A percentile compares a stretch with the other conserved stretches of the same genome.
Evolutionary conservation across 257 asterid species (phyloP).

Genomic region (Pogostemon cablin): DNA sequence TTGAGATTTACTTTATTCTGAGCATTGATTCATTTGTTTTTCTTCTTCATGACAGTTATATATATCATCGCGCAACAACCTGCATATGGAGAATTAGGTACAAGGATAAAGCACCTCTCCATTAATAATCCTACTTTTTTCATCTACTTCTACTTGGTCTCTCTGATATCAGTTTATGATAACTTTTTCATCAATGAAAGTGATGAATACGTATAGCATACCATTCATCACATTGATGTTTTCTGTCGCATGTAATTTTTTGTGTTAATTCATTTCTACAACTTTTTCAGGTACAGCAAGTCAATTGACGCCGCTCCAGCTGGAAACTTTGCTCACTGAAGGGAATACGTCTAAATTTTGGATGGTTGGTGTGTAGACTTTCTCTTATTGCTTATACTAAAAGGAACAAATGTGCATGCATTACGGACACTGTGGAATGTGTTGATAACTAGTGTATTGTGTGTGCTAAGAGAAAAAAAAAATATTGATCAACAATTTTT

Average conservation of each 20-base stretch:
- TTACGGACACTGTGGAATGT: conserved; percentile 8
- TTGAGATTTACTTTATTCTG: conserved; percentile 17
- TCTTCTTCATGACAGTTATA: conserved; percentile 58
- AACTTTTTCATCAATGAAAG: conserved; percentile 18
- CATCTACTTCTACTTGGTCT: neutral
- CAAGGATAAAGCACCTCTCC: conserved; percentile 13
- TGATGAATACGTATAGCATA: conserved; percentile 18
- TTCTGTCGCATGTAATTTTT: conserved; percentile 11
- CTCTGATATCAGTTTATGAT: conserved; percentile 10
- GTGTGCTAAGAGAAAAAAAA: conserved; percentile 8
- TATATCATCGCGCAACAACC: conserved; percentile 80
- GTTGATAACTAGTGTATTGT: neutral
- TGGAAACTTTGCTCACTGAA: conserved; percentile 90
- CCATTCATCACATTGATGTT: conserved; percentile 3
- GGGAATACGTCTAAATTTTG: conserved; percentile 77
- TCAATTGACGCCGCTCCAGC: conserved; percentile 85
- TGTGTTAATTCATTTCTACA: neutral
- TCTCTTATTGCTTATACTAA: conserved; percentile 34
- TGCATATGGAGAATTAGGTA: conserved; percentile 71
- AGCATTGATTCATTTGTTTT: conserved; percentile 25
- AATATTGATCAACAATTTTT: conserved; percentile 12
- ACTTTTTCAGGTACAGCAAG: conserved; percentile 62
- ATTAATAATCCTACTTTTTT: neutral
- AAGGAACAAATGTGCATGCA: neutral
- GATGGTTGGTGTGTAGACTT: conserved; percentile 84